Evolutionary conservation across 1,284 basidiomycete genomes (phyloP), one percentile per base, ranked within the genome.

Genomic region (Coriolopsis trogii): DNA sequence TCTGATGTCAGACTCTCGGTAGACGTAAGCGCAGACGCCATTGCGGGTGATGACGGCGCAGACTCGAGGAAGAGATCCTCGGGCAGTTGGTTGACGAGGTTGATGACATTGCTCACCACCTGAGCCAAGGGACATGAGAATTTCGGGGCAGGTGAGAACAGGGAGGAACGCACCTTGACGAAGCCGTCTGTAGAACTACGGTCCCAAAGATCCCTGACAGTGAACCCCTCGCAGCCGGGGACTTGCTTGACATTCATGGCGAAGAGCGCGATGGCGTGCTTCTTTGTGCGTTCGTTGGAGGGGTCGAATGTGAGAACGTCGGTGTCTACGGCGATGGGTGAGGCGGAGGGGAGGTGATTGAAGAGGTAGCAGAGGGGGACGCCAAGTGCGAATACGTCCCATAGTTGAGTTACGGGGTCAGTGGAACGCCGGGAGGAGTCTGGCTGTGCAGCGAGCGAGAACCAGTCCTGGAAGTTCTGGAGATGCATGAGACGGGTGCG

Each of bases 311-410:
- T 72, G 28, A 81, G 78, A 46, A 85, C 79, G 60, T 84, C 77
- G 6, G 88, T 91, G 67, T 85, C 81, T 65, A 90, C 82, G 58
- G 82, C 79, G 70, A 84, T 89, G 38, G 83, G 80, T 56, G 79
- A 77, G 51, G 82, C 69, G 51, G 80, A 76, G 25, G 90, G 89
- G 51, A 96, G 85, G 65, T 89, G 85, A 74, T 99, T 97, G 80
- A 92, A 96, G 63, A 99, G 87, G 73, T 89, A 95, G 75, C 94
- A 96, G 57, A 99, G 88, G 30, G 95, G 90, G 28, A 93, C 88
- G 55, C 97, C 96, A 37, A 95, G 83, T 30, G 93, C 88, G 73
- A 99, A 91, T 67, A 91, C 86, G 67, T 95, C 92, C 87, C 95
- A 95, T 43, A 98, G 85, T 70, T 95, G 93, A 36, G 91, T 89